Evolutionary conservation across 805 yeast species (phyloP).

Genomic region (Yamadazyma insecticola): DNA sequence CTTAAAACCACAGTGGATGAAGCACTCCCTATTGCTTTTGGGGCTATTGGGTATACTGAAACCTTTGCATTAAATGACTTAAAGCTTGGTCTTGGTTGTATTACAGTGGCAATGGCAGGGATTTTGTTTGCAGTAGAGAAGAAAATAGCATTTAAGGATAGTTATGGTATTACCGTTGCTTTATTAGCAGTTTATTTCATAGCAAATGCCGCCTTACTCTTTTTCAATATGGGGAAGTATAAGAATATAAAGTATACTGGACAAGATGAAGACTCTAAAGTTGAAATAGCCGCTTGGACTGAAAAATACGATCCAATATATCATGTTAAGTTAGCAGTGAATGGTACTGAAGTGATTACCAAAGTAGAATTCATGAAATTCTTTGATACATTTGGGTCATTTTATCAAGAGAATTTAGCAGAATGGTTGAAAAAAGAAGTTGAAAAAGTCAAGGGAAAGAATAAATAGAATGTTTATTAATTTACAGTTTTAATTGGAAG

Average conservation of each 20-base stretch:
- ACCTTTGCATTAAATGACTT: slow-evolving; percentile 42
- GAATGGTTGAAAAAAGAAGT: slow-evolving; percentile 18
- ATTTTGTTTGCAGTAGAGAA: slow-evolving; percentile 46
- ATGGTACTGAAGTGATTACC: slow-evolving; percentile 18
- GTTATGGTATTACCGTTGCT: slow-evolving; percentile 27
- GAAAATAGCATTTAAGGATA: slow-evolving; percentile 39
- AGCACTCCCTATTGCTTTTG: slow-evolving; percentile 36
- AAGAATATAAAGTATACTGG: slow-evolving; percentile 49
- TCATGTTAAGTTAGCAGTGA: slow-evolving; percentile 26
- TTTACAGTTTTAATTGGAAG: background rate
- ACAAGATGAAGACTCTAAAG: slow-evolving; percentile 23
- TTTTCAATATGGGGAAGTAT: slow-evolving; percentile 19
- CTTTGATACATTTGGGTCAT: slow-evolving; percentile 44
- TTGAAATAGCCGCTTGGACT: slow-evolving; percentile 36
- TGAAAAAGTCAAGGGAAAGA: slow-evolving; percentile 10
- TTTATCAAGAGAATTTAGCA: slow-evolving; percentile 22
- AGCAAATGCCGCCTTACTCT: slow-evolving; percentile 27
- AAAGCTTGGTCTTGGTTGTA: slow-evolving; percentile 46
- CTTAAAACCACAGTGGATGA: slow-evolving; percentile 50
- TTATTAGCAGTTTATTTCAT: slow-evolving; percentile 35
- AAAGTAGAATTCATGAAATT: slow-evolving; percentile 35
- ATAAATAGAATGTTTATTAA: slow-evolving; percentile 4
- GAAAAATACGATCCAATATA: slow-evolving; percentile 46
- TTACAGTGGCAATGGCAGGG: slow-evolving; percentile 44
- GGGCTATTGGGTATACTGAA: slow-evolving; percentile 43